Conservation (phyloP, 1,284 basidiomycete genomes). For the Ceratobasidium sp. region DNA sequence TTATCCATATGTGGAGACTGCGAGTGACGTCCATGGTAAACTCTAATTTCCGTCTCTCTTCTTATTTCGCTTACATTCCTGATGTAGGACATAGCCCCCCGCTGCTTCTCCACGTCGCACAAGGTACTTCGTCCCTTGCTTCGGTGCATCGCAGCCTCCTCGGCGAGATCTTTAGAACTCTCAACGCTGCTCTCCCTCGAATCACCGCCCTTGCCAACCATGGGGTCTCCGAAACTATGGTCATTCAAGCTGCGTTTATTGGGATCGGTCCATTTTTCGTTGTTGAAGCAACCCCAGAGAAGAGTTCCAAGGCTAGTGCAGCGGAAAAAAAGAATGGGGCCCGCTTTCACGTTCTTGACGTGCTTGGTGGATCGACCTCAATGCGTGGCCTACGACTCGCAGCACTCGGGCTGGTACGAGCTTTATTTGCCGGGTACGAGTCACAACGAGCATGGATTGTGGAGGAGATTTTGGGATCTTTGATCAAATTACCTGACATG, state of each 20-base stretch:
- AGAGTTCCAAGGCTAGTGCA: constrained; percentile 55
- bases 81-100: constrained; percentile 56
- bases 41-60: neutral
- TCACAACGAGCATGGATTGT: constrained; percentile 95
- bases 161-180: constrained; percentile 71
- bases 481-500: constrained; percentile 89
- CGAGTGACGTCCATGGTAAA: constrained; percentile 58
- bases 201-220: constrained; percentile 72
- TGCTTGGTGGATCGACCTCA: constrained; percentile 58
- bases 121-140: constrained; percentile 56
- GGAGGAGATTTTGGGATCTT: constrained; percentile 89
- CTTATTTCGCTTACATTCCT: neutral
- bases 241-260: constrained; percentile 91
- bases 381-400: constrained; percentile 86
- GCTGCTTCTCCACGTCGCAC: constrained; percentile 66
- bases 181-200: constrained; percentile 72
- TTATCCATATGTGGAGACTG: constrained; percentile 87
- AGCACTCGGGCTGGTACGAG: constrained; percentile 82
- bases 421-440: constrained; percentile 89
- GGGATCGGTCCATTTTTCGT: constrained; percentile 94
- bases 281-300: constrained; percentile 66
- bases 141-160: constrained; percentile 65
- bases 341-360: constrained; percentile 71
- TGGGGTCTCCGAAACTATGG: constrained; percentile 85
- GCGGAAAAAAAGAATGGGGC: constrained; percentile 66